These are phyloP conservation scores for Candida sp. DNA, from an alignment of 1,139 yeast genomes.

Conservation along the genomic window DNA sequence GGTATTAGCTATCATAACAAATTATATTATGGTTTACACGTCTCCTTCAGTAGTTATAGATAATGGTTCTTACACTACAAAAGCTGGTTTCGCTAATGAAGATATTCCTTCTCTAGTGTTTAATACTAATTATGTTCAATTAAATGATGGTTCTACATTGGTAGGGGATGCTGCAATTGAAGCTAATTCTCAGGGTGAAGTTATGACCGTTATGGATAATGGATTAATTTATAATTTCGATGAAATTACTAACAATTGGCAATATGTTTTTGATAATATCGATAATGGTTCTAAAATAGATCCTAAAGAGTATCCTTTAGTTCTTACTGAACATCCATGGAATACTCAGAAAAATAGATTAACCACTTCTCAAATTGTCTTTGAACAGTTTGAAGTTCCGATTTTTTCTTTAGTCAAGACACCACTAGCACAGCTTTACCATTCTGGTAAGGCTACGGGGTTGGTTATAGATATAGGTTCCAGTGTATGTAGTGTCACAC, in stretches of 20 bases:
- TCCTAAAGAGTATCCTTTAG: conserved; percentile 57
- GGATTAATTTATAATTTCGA: conserved; percentile 70
- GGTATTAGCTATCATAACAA: no score
- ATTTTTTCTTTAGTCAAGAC: conserved; percentile 65
- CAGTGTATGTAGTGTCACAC: conserved; percentile 59
- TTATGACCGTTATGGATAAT: conserved; percentile 61
- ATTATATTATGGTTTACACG: conserved; percentile 29
- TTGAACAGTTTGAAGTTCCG: conserved; percentile 64
- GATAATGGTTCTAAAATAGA: conserved; percentile 40
- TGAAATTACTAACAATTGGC: conserved; percentile 56
- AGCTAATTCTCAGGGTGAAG: conserved; percentile 42
- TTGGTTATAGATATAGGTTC: conserved; percentile 70
- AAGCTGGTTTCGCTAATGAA: conserved; percentile 68
- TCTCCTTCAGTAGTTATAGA: conserved; percentile 67
- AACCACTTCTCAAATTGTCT: conserved; percentile 57
- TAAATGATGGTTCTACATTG: conserved; percentile 22
- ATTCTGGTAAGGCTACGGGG: conserved; percentile 65
- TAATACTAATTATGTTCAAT: conserved; percentile 48
- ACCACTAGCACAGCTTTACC: conserved; percentile 67
- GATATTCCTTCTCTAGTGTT: conserved; percentile 61
- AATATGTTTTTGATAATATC: conserved; percentile 50
- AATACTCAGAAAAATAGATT: conserved; percentile 50
- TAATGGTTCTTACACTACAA: conserved; percentile 61
- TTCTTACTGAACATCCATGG: conserved; percentile 66
- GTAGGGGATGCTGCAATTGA: conserved; percentile 52